Percentiles rank a stretch among this genome's conserved stretches.
phyloP scores from a whole-genome alignment of 129 eudicot genomes.

The Saussurea involucrata region DNA sequence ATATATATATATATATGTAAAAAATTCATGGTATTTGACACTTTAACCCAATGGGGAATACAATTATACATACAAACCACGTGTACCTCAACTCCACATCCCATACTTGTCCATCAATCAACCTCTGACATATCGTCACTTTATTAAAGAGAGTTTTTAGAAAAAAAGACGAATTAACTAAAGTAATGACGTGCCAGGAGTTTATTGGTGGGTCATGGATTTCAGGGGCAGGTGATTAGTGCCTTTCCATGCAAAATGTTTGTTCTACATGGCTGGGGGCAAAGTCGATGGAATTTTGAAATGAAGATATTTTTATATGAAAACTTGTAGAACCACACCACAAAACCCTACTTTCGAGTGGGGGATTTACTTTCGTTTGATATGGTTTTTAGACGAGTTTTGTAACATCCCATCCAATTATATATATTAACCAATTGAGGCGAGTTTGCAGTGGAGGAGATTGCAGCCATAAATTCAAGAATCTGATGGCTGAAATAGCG shows the following conservation, averaged over 20 bases:
- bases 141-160: background rate
- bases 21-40: background rate
- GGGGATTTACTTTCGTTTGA: no score
- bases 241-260: background rate
- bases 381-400: background rate
- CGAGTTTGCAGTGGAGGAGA: constrained; percentile 85
- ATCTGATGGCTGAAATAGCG: constrained; percentile 78
- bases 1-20: background rate
- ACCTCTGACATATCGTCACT: background rate
- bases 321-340: no score
- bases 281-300: no score
- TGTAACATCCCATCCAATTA: background rate
- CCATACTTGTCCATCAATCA: no score
- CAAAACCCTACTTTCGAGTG: background rate
- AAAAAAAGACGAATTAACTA: background rate
- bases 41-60: background rate
- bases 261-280: background rate
- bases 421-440: background rate
- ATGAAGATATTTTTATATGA: background rate
- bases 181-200: background rate
- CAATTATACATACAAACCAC: no score
- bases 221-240: no score
- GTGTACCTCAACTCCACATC: no score
- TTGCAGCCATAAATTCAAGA: constrained; percentile 87
- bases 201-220: no score